Percentiles rank a stretch among this genome's conserved stretches.
phyloP scores from a whole-genome alignment of 176 grass and related monocot species.

The Lolium multiflorum region DNA sequence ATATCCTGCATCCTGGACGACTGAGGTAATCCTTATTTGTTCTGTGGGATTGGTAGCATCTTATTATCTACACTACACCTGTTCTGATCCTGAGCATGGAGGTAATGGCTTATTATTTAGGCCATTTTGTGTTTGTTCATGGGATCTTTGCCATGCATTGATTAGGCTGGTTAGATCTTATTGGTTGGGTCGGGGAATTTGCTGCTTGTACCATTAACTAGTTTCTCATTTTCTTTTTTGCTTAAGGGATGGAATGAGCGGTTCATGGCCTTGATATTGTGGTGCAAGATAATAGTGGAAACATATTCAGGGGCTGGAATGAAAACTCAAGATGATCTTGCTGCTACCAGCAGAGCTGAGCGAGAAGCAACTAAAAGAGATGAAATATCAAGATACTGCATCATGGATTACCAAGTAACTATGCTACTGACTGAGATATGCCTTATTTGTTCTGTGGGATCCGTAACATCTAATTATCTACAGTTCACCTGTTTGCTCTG shows the following conservation, averaged over 20 bases:
- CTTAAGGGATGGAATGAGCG: neutral
- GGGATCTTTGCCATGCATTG: constrained; percentile 25
- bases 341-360: neutral
- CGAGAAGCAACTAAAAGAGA: neutral
- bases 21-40: too few relatives aligned
- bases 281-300: neutral
- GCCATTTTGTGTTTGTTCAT: neutral
- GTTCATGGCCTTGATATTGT: neutral
- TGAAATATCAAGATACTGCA: neutral
- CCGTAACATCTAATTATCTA: neutral
- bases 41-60: too few relatives aligned
- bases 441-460: neutral
- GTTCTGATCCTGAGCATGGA: too few relatives aligned
- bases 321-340: neutral
- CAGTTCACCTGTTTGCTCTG: neutral
- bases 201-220: neutral
- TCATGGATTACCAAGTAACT: constrained; percentile 5
- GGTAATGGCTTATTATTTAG: too few relatives aligned
- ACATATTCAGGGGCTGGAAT: too few relatives aligned
- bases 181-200: neutral
- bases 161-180: neutral
- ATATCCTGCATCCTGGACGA: too few relatives aligned
- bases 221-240: neutral
- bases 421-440: neutral
- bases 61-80: too few relatives aligned